These are phyloP conservation scores for Candida pseudoglaebosa DNA, from an alignment of 805 yeast species.

Conservation along the genomic window DNA sequence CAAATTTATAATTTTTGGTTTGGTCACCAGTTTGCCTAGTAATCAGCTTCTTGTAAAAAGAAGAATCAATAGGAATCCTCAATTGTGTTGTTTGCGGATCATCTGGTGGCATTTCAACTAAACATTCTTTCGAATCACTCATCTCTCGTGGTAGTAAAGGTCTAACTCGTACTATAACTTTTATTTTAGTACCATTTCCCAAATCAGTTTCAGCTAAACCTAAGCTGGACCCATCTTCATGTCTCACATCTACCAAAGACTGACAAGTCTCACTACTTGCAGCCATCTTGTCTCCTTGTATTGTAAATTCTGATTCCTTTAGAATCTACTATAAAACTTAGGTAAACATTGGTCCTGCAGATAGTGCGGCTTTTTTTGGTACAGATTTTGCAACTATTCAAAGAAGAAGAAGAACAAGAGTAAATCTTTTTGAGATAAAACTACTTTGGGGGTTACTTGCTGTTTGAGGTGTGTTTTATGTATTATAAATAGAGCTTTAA, in stretches of 20 bases:
- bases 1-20: constrained; percentile 13
- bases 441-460: too few species aligned
- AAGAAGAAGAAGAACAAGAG: background rate
- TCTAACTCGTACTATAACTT: constrained; percentile 51
- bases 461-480: too few species aligned
- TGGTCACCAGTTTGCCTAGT: constrained; percentile 7
- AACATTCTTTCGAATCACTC: constrained; percentile 12
- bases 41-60: constrained; percentile 5
- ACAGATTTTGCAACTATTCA: background rate
- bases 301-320: too few species aligned
- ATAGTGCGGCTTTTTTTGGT: background rate
- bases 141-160: constrained; percentile 37
- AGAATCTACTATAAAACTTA: too few species aligned
- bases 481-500: too few species aligned
- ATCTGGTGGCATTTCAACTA: constrained; percentile 29
- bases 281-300: too few species aligned
- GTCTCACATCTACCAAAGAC: background rate
- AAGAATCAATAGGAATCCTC: constrained; percentile 20
- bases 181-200: constrained; percentile 26
- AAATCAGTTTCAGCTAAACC: background rate
- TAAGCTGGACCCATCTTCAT: background rate
- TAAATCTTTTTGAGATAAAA: too few species aligned
- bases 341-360: background rate
- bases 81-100: constrained; percentile 18
- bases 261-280: too few species aligned